Conservation (phyloP, 2,329 filamentous ascomycete genomes). For the Talaromyces marneffei region DNA sequence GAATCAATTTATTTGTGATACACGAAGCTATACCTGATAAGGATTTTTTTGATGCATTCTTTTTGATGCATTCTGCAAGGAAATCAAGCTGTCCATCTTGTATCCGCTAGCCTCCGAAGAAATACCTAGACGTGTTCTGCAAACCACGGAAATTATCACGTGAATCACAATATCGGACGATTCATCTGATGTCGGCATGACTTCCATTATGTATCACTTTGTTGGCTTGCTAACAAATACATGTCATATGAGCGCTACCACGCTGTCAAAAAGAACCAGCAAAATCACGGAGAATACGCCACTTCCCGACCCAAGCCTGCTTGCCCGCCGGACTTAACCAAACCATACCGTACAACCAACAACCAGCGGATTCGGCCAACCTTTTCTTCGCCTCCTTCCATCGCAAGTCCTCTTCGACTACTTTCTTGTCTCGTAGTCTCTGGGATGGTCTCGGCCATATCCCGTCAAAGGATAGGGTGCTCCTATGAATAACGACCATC, state of each 20-base stretch:
- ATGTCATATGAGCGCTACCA: neutral
- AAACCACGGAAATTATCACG: neutral
- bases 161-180: neutral
- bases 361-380: neutral
- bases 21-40: neutral
- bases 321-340: neutral
- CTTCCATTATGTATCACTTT: neutral
- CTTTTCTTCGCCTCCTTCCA: neutral
- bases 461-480: slow-evolving; percentile 8
- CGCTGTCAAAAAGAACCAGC: neutral
- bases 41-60: neutral
- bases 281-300: neutral
- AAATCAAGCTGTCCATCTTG: neutral
- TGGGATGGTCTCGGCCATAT: neutral
- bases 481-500: slow-evolving; percentile 34
- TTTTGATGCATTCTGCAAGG: neutral
- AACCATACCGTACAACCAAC: neutral
- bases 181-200: neutral
- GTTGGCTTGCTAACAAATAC: neutral
- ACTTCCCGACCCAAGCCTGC: neutral
- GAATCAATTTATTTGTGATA: neutral
- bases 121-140: neutral
- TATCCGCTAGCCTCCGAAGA: neutral
- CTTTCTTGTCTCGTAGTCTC: neutral
- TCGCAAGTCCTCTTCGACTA: neutral